These are phyloP conservation scores for Plectosphaerella plurivora DNA, from an alignment of 2,329 filamentous ascomycete genomes.

Conservation along the genomic window DNA sequence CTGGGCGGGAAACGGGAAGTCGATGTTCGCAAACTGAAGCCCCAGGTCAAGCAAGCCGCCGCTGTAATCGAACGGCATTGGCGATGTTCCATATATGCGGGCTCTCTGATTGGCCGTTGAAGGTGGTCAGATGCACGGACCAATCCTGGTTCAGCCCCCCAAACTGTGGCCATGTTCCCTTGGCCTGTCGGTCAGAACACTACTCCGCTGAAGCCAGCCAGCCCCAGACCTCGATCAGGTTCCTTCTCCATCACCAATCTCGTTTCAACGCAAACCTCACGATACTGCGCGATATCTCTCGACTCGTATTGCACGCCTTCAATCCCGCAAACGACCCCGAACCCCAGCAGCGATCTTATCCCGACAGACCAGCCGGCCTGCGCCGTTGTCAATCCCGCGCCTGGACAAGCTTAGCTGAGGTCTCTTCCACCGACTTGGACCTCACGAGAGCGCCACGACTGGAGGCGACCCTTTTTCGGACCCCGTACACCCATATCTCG, in stretches of 20 bases:
- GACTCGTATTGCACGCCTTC: neutral
- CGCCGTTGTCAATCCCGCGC: too few relatives aligned
- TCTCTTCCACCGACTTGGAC: too few relatives aligned
- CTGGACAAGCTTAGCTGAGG: too few relatives aligned
- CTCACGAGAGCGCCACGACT: too few relatives aligned
- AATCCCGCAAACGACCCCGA: neutral
- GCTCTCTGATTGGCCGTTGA: neutral
- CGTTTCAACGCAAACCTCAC: neutral
- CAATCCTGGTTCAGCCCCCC: neutral
- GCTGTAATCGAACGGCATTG: too few relatives aligned
- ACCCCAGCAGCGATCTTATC: too few relatives aligned
- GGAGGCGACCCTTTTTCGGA: too few relatives aligned
- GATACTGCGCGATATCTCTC: neutral
- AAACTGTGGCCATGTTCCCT: neutral
- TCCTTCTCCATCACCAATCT: slow-evolving; percentile 1
- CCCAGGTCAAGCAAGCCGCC: neutral
- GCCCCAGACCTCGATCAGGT: slow-evolving; percentile 1
- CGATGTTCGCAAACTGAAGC: too few relatives aligned
- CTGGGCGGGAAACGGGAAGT: neutral
- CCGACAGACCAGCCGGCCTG: too few relatives aligned
- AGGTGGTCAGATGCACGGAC: neutral
- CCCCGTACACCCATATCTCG: neutral
- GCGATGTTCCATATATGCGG: neutral
- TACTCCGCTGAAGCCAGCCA: neutral
- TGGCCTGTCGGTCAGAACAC: slow-evolving; percentile 1